A percentile compares a stretch with the other conserved stretches of the same genome.
Conservation (phyloP, 2,329 filamentous ascomycete genomes). For the Periconia macrospinosa region DNA sequence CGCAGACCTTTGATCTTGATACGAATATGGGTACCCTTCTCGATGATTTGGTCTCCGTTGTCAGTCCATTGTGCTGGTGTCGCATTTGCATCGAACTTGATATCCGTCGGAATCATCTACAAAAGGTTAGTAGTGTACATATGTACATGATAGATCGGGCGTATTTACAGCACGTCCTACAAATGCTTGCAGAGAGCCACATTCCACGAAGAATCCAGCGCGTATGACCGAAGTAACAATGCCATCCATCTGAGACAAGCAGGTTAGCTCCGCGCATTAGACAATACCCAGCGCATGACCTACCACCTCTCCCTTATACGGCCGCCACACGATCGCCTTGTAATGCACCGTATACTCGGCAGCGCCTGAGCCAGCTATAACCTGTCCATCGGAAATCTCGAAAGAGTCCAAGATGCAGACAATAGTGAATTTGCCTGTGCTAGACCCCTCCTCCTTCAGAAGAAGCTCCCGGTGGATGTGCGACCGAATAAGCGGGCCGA, state of each 20-base stretch:
- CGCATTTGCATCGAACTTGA: constrained; percentile 93
- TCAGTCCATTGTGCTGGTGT: constrained; percentile 97
- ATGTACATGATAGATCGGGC: constrained; percentile 34
- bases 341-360: constrained; percentile 96
- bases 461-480: constrained; percentile 87
- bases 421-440: constrained; percentile 94
- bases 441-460: constrained; percentile 91
- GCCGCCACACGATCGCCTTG: constrained; percentile 94
- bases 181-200: constrained; percentile 76
- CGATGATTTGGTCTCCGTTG: constrained; percentile 89
- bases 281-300: constrained; percentile 38
- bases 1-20: constrained; percentile 93
- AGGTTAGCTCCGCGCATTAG: constrained; percentile 23
- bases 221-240: constrained; percentile 89
- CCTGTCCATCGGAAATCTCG: constrained; percentile 89
- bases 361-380: constrained; percentile 86
- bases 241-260: constrained; percentile 74
- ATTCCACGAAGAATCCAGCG: constrained; percentile 87
- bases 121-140: constrained; percentile 13
- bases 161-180: constrained; percentile 75
- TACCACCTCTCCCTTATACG: constrained; percentile 98
- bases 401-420: constrained; percentile 97
- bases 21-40: constrained; percentile 89
- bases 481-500: constrained; percentile 89
- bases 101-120: constrained; percentile 86